Percentiles rank a stretch among this genome's conserved stretches.
Evolutionary conservation across 352 stramenopile genomes (phyloP).

Genomic region (Elongisporangium senticosum): DNA sequence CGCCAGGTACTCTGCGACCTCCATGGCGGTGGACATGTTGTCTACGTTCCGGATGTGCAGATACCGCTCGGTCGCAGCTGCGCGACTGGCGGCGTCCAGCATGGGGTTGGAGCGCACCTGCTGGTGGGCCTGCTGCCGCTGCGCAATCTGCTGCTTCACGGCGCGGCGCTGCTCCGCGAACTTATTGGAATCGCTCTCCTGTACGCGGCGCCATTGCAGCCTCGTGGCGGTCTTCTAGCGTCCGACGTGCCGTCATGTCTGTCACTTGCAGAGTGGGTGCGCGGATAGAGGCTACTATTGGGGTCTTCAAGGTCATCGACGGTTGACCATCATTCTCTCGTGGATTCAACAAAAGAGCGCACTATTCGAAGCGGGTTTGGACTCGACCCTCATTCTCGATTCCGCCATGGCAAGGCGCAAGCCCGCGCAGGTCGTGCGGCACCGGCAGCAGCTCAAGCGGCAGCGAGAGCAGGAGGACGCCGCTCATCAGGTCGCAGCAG

Average conservation of each 20-base stretch:
- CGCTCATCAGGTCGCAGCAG: not conserved
- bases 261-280: not conserved
- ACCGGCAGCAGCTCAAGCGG: slow-evolving; percentile 7
- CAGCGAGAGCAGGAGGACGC: not conserved
- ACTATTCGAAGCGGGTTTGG: not conserved
- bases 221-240: not conserved
- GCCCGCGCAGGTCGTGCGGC: slow-evolving; percentile 20
- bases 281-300: not conserved
- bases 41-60: not conserved
- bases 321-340: not conserved
- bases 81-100: not conserved
- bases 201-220: not conserved
- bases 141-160: not conserved
- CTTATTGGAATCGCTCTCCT: not conserved
- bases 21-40: not conserved
- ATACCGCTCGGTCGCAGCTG: not conserved
- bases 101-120: not conserved
- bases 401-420: slow-evolving; percentile 27
- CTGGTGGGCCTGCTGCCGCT: not conserved
- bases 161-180: not conserved
- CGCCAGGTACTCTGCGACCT: not conserved
- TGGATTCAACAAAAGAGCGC: not conserved
- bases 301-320: not conserved
- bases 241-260: not conserved
- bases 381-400: not conserved